Base-by-base conservation (phyloP, 106 monocot species). In the Triglochin maritima region DNA sequence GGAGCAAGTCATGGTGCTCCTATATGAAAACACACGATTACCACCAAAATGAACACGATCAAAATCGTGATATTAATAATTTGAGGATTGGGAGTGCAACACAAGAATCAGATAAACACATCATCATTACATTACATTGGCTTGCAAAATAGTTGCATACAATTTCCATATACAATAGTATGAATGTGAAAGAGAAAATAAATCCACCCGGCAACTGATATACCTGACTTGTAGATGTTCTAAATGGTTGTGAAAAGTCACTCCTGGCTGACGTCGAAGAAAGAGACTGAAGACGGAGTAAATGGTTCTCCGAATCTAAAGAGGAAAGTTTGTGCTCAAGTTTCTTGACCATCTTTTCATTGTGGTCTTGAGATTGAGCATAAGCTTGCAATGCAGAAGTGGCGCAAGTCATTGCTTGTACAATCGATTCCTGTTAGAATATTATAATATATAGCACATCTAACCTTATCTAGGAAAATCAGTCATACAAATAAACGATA, bases 261-360 rank as follows among this genome's bases (percentile, higher is more conserved):
- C 74, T 90, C 56, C 79, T 77, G 61, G 93, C 86, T 56, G 93
- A 83, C 68, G 93, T 81, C 46, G 86, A 89, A 45, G 82, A 67
- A 70, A 92, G 84, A 61, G 84, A 82, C 63, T 92, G 91, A 61
- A 88, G 92, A 61, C 91, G 87, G 67, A 92, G 84, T 29, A 92
- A 84, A 85, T 92, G 81, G 59, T 85, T 85, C 75, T 92, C 92
- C 14, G 87, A 85, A 71, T 85, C 87, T 44, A 85, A 65, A 62
- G 85, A 87, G 50, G 85, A 82, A 44, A 84, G 70, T 55, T 85
- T 87, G 68, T 92, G 87, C 74, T 79, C 84, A 67, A 89, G 78
- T 67, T 84, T 89, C 69, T 89, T 89, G 49, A 79, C 51, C 43
- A 94, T 67, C 71, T 86, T 82, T 72, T 52, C 49, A 73, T 82